A percentile compares a stretch with the other conserved stretches of the same genome.
These are phyloP conservation scores for Fusarium buxicola DNA, from an alignment of 2,329 filamentous ascomycete genomes.

Conservation along the genomic window DNA sequence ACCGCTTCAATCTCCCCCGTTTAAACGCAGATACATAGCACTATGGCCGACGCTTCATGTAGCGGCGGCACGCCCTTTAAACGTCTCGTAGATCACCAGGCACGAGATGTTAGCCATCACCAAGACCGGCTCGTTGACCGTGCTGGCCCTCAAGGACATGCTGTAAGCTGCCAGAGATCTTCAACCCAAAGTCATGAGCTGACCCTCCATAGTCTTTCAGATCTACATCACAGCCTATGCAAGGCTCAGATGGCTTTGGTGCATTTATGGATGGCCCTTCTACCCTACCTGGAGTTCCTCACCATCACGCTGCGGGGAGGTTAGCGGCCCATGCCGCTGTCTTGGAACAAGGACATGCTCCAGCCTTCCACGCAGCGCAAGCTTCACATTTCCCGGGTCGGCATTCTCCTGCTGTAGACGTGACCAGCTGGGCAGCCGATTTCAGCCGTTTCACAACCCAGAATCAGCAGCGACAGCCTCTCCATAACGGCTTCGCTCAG, in stretches of 20 bases:
- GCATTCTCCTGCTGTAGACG: slow-evolving; percentile 39
- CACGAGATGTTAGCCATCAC: slow-evolving; percentile 55
- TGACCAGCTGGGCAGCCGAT: slow-evolving; percentile 53
- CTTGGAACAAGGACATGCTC: slow-evolving; percentile 45
- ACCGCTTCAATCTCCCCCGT: slow-evolving; percentile 2
- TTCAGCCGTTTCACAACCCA: slow-evolving; percentile 50
- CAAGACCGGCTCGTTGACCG: slow-evolving; percentile 54
- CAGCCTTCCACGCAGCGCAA: slow-evolving; percentile 38
- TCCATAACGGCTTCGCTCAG: slow-evolving; percentile 37
- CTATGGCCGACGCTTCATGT: slow-evolving; percentile 57
- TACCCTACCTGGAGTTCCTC: slow-evolving; percentile 45
- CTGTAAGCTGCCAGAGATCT: slow-evolving; percentile 43
- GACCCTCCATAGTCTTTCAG: slow-evolving; percentile 48
- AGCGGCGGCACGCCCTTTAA: slow-evolving; percentile 58
- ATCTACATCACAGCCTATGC: slow-evolving; percentile 46
- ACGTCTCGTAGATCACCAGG: slow-evolving; percentile 56
- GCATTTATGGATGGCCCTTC: slow-evolving; percentile 51
- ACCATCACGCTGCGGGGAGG: slow-evolving; percentile 51
- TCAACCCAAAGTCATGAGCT: not conserved
- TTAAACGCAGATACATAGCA: not conserved
- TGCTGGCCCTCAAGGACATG: slow-evolving; percentile 43
- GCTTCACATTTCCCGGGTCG: slow-evolving; percentile 41
- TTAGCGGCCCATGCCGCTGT: slow-evolving; percentile 52
- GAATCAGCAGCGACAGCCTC: slow-evolving; percentile 42
- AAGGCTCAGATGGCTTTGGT: slow-evolving; percentile 50